phyloP scores from a whole-genome alignment of 169 alveolate genomes.

The Babesia caballi region DNA sequence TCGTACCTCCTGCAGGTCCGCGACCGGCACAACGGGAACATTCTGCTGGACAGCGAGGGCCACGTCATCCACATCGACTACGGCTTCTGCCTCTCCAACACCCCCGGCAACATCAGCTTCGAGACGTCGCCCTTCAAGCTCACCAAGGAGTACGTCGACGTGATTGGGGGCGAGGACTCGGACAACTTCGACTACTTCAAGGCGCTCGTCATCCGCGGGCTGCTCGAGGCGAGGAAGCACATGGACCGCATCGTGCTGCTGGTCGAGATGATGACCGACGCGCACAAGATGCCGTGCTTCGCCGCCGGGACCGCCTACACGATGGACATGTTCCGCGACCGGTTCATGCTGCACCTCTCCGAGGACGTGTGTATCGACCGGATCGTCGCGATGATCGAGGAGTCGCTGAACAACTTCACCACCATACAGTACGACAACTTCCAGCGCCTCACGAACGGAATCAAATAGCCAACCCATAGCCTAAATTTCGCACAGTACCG shows the following conservation, averaged over 20 bases:
- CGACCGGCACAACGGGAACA: constrained; percentile 96
- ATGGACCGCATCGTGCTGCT: constrained; percentile 83
- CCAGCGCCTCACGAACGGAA: constrained; percentile 93
- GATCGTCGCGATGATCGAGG: constrained; percentile 85
- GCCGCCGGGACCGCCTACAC: constrained; percentile 79
- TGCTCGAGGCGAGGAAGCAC: constrained; percentile 86
- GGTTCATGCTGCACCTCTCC: constrained; percentile 80
- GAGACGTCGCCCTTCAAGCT: constrained; percentile 96
- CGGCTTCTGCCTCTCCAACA: constrained; percentile 93
- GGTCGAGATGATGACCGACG: constrained; percentile 88
- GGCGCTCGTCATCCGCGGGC: constrained; percentile 80
- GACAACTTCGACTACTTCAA: constrained; percentile 88
- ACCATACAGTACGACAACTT: constrained; percentile 93
- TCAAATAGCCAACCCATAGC: constrained; percentile 64
- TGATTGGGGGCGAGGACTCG: constrained; percentile 90
- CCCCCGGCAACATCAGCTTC: constrained; percentile 94
- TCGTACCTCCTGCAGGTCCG: constrained; percentile 89
- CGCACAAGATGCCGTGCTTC: constrained; percentile 88
- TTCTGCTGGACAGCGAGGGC: constrained; percentile 90
- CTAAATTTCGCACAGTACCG: neutral
- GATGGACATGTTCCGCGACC: constrained; percentile 72
- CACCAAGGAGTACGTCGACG: constrained; percentile 91
- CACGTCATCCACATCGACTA: constrained; percentile 93
- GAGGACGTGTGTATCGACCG: constrained; percentile 82
- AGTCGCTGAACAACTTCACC: constrained; percentile 90